Evolutionary conservation across 2,329 filamentous ascomycete species (phyloP), one percentile per base, ranked within the genome.

Genomic region (Scytalidium lignicola): DNA sequence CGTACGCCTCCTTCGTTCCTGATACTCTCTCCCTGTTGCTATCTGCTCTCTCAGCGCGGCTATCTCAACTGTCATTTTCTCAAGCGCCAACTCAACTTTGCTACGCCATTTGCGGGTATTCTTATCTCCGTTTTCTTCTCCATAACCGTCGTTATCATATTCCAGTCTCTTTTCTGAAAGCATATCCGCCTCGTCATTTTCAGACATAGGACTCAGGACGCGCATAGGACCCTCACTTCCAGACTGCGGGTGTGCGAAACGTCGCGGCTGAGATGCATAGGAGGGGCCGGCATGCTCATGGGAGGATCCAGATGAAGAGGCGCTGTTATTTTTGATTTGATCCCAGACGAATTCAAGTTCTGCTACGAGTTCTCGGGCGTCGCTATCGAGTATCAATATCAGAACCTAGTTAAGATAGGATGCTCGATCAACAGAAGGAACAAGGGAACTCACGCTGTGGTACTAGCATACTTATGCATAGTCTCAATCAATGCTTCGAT

Each of bases 341-440:
- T 96, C 90, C 93, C 93, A 99, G 37, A 99, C 92, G 62, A 97
- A 99, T 70, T 99, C 93, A n/a, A 99, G 80, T 68, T 99, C 93
- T 9, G 84, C 78, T 32, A 97, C 91, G 37, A 99, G 77, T 68
- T 95, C 91, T 51, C 85, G 80, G 7, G 90, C 90, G 65, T 96
- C 90, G 44, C 80, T 84, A 55, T 47, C 21, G n/a, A 13, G n/a
- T 9, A 37, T 17, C 41, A 43, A 4, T 21, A 18, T 43, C 41
- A 43, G 41, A 7, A 20, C 32, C 32, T 20, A 22, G 19, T 42
- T 26, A 20, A n/a, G 2, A 28, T 13, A 19, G 23, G 18, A 19
- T 43, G 41, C 18, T 41, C 19, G 15, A 26, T 19, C 20, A 19
- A 19, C 22, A 39, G 44, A 39, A 48, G 20, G 21, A 39, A 19